Evolutionary conservation across 1,284 basidiomycete genomes (phyloP).

Genomic region (Tetrapyrgos nigripes): DNA sequence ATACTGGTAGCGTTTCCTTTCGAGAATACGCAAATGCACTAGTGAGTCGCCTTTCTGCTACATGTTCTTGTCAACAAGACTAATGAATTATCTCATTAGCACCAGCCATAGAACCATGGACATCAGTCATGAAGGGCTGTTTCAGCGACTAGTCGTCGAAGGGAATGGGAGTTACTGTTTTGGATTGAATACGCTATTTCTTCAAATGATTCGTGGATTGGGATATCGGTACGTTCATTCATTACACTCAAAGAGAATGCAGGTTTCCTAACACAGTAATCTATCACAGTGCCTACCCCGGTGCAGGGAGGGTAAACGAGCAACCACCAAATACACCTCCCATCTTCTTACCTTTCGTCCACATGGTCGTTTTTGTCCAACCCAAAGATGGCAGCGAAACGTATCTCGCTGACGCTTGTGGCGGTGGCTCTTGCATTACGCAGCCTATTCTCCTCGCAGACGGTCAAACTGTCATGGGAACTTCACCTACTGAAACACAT

Average conservation of each 20-base stretch:
- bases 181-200: constrained; percentile 41
- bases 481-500: constrained; percentile 36
- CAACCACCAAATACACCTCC: constrained; percentile 31
- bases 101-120: constrained; percentile 39
- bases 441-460: constrained; percentile 41
- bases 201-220: constrained; percentile 43
- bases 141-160: constrained; percentile 34
- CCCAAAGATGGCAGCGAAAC: constrained; percentile 38
- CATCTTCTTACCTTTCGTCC: constrained; percentile 24
- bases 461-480: constrained; percentile 29
- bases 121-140: constrained; percentile 34
- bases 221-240: constrained; percentile 37
- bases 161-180: constrained; percentile 44
- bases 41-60: constrained; percentile 33
- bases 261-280: too few species aligned
- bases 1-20: constrained; percentile 38
- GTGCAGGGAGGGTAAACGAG: constrained; percentile 10
- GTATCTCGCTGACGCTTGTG: constrained; percentile 35
- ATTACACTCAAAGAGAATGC: background rate
- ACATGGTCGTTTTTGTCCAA: constrained; percentile 47
- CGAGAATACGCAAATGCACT: constrained; percentile 45
- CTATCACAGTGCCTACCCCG: constrained; percentile 6
- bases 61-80: background rate
- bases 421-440: constrained; percentile 30
- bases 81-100: constrained; percentile 20